A percentile compares a stretch with the other conserved stretches of the same genome.
Evolutionary conservation across 345 rosid species (phyloP).

Genomic region (Noccaea caerulescens): DNA sequence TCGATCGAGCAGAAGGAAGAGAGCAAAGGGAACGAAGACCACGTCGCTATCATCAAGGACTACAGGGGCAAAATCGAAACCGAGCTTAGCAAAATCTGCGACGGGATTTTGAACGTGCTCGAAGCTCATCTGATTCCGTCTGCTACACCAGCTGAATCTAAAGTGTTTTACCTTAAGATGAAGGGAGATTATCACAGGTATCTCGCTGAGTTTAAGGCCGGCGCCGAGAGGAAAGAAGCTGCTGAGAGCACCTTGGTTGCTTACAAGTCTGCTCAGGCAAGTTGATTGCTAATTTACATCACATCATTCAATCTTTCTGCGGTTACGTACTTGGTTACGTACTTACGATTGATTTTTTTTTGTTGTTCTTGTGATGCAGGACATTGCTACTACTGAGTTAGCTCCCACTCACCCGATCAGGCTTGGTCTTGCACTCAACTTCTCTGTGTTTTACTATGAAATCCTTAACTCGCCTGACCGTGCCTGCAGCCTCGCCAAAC

Average conservation of each 20-base stretch:
- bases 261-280: slow-evolving; percentile 94
- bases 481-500: slow-evolving; percentile 94
- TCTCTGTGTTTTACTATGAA: slow-evolving; percentile 98
- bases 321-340: no score
- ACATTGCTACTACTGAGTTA: slow-evolving; percentile 84
- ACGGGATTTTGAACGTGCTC: slow-evolving; percentile 83
- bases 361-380: slow-evolving; percentile 48
- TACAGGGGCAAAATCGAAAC: slow-evolving; percentile 86
- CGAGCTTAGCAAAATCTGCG: slow-evolving; percentile 95
- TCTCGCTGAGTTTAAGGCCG: slow-evolving; percentile 96
- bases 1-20: slow-evolving; percentile 99
- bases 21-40: slow-evolving; percentile 91
- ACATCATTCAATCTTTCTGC: not conserved
- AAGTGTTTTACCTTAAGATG: slow-evolving; percentile 97
- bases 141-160: slow-evolving; percentile 87
- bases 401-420: slow-evolving; percentile 98
- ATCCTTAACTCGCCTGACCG: slow-evolving; percentile 98
- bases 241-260: slow-evolving; percentile 98
- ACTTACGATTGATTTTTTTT: not conserved
- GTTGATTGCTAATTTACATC: slow-evolving; percentile 7
- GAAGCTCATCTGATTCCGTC: slow-evolving; percentile 89
- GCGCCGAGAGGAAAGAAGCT: slow-evolving; percentile 94
- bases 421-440: slow-evolving; percentile 97
- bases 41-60: slow-evolving; percentile 81
- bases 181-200: slow-evolving; percentile 97